Conservation (phyloP, 331 rosid species). For the Quercus lobata region DNA sequence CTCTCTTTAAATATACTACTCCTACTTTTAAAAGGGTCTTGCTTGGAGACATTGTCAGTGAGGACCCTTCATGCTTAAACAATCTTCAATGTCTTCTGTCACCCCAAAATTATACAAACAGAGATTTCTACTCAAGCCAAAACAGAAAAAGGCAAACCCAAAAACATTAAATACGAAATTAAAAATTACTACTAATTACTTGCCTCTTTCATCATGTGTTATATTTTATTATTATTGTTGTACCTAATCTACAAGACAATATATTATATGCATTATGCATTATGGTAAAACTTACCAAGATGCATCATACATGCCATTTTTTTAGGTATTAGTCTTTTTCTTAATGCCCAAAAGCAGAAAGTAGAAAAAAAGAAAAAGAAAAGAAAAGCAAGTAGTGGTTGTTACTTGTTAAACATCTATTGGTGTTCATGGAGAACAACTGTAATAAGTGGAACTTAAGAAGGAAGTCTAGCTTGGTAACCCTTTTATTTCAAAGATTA, state of each 20-base stretch:
- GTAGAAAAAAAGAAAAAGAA: not conserved
- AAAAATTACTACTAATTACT: not conserved
- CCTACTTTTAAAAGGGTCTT: constrained; percentile 25
- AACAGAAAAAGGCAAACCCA: constrained; percentile 13
- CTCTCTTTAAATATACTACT: constrained; percentile 40
- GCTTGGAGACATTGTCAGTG: constrained; percentile 48
- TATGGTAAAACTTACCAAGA: not conserved
- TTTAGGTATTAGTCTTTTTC: constrained; percentile 36
- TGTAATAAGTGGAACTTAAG: constrained; percentile 23
- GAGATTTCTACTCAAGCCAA: not conserved
- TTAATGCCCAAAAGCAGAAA: constrained; percentile 17
- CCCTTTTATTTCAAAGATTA: constrained; percentile 10
- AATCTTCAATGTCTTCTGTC: constrained; percentile 21
- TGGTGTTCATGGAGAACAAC: constrained; percentile 44
- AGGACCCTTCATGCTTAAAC: constrained; percentile 36
- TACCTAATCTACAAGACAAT: constrained; percentile 12
- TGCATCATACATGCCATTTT: constrained; percentile 25
- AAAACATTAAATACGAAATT: not conserved
- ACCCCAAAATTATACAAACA: constrained; percentile 1
- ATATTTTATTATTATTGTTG: constrained; percentile 1
- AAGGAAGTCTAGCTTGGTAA: constrained; percentile 1
- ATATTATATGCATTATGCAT: not conserved
- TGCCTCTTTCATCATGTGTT: constrained; percentile 9
- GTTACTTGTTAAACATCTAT: too few relatives aligned
- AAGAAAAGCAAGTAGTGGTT: not conserved